phyloP scores from a whole-genome alignment of 2,329 filamentous ascomycete species.

The Exophiala sp. region DNA sequence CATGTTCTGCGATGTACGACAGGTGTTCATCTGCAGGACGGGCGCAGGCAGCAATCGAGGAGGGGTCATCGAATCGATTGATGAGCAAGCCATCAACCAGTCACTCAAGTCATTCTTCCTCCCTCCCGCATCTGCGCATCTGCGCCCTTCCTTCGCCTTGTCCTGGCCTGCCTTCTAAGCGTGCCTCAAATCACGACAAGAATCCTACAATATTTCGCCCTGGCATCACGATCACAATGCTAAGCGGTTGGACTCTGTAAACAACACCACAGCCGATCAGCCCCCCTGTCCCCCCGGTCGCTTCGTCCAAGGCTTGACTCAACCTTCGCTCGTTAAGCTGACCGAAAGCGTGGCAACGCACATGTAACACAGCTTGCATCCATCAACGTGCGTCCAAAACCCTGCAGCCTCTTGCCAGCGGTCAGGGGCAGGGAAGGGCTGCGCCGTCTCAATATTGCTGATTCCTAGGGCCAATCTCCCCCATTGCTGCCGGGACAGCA shows the following conservation, averaged over 20 bases:
- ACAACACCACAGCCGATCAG: constrained; percentile 1
- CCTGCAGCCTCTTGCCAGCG: not conserved
- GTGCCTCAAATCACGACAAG: no score
- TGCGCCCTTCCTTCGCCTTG: no score
- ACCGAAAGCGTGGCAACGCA: not conserved
- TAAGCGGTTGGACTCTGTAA: not conserved
- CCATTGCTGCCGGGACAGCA: no score
- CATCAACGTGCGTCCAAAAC: not conserved
- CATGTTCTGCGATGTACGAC: no score
- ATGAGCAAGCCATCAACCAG: no score
- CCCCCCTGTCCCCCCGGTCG: not conserved
- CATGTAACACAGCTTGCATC: not conserved
- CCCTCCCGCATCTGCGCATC: no score
- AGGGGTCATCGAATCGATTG: no score
- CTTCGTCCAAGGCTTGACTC: constrained; percentile 13
- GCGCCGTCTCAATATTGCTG: not conserved
- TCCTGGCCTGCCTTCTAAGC: no score
- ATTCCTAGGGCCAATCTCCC: not conserved
- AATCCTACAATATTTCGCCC: no score
- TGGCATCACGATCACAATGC: not conserved
- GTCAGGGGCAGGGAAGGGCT: not conserved
- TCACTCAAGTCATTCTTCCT: no score
- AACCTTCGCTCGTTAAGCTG: constrained; percentile 9
- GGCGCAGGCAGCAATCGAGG: not conserved
- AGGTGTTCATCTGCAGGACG: no score